These are phyloP conservation scores for Boletus semigastroideus DNA, from an alignment of 1,284 basidiomycete species.

Conservation along the genomic window DNA sequence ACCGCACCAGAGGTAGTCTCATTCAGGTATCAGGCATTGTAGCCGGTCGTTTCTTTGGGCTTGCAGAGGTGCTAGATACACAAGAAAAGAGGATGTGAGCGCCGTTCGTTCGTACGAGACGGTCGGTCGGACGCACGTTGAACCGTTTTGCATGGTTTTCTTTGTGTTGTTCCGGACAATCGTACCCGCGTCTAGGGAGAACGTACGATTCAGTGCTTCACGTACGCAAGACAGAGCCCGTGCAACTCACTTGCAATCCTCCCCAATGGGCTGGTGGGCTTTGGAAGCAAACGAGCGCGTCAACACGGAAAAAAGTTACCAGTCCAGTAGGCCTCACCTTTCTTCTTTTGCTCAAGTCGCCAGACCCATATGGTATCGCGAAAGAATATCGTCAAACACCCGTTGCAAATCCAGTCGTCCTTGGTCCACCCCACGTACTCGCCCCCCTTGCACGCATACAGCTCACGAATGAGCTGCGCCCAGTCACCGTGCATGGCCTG, in stretches of 20 bases:
- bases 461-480: constrained; percentile 1
- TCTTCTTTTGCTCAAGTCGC: constrained; percentile 2
- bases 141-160: constrained; percentile 1
- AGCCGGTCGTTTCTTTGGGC: neutral
- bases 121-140: neutral
- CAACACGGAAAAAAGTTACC: neutral
- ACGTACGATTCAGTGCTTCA: no score
- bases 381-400: neutral
- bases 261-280: neutral
- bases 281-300: neutral
- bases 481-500: neutral
- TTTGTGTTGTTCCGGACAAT: constrained; percentile 4
- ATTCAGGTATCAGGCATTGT: no score
- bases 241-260: constrained; percentile 6
- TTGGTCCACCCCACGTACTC: constrained; percentile 3
- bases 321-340: neutral
- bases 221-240: no score
- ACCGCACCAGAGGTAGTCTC: no score
- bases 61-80: constrained; percentile 1
- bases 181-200: constrained; percentile 3
- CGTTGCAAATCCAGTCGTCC: neutral
- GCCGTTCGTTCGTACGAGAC: no score
- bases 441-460: constrained; percentile 1
- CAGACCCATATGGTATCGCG: constrained; percentile 6
- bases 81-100: neutral